A percentile compares a stretch with the other conserved stretches of the same genome.
These are phyloP conservation scores for Sherardia arvensis DNA, from an alignment of 257 asterid genomes.

Conservation along the genomic window DNA sequence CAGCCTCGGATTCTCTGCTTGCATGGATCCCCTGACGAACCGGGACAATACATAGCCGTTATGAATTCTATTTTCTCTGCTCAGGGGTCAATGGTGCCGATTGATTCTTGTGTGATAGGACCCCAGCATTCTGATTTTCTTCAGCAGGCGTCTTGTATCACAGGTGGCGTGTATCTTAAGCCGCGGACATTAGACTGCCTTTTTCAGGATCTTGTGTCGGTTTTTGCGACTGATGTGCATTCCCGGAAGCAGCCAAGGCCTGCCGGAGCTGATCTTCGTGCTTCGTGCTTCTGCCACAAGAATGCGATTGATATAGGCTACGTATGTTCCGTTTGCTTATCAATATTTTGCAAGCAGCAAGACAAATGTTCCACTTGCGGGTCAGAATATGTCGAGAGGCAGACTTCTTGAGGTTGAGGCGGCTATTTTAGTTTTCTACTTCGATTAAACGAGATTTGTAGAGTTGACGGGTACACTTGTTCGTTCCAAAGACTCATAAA, in stretches of 20 bases:
- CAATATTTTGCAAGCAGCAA: slow-evolving; percentile 85
- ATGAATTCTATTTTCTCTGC: slow-evolving; percentile 96
- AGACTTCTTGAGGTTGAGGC: too few relatives aligned
- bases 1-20: slow-evolving; percentile 84
- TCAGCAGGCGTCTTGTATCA: slow-evolving; percentile 93
- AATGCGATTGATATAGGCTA: slow-evolving; percentile 81
- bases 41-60: slow-evolving; percentile 90
- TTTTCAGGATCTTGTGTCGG: slow-evolving; percentile 70
- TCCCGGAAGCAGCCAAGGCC: slow-evolving; percentile 88
- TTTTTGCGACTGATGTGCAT: slow-evolving; percentile 81
- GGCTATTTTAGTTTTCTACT: too few relatives aligned
- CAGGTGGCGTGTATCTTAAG: slow-evolving; percentile 85
- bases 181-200: slow-evolving; percentile 71
- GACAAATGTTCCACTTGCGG: slow-evolving; percentile 89
- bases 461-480: too few relatives aligned
- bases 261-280: slow-evolving; percentile 89
- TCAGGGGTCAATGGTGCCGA: slow-evolving; percentile 84
- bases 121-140: slow-evolving; percentile 81
- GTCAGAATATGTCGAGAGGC: slow-evolving; percentile 28
- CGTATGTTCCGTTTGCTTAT: slow-evolving; percentile 87
- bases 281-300: slow-evolving; percentile 97
- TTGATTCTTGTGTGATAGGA: slow-evolving; percentile 81
- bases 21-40: slow-evolving; percentile 98
- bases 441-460: too few relatives aligned
- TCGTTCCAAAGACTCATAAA: too few relatives aligned